A percentile compares a stretch with the other conserved stretches of the same genome.
Evolutionary conservation across 2,329 filamentous ascomycete species (phyloP).

Genomic region (Taxawa tesnikishii): DNA sequence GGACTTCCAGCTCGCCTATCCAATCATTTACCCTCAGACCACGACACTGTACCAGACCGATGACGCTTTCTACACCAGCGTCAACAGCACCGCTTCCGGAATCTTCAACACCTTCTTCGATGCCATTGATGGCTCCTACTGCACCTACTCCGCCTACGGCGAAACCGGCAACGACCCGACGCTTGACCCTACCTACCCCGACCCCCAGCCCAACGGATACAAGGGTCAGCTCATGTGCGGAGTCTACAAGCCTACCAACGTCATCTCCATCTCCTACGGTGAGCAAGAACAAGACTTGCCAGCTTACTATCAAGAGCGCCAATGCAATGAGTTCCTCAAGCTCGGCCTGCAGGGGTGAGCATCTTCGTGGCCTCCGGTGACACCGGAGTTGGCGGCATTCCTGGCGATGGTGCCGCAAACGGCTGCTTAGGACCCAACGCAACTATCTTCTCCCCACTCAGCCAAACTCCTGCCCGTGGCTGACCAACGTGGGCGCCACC

Average conservation of each 20-base stretch:
- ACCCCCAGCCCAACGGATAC: slow-evolving; percentile 36
- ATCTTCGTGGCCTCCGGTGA: slow-evolving; percentile 38
- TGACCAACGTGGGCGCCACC: slow-evolving; percentile 17
- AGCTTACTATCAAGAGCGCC: slow-evolving; percentile 41
- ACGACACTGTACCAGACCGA: slow-evolving; percentile 34
- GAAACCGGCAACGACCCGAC: slow-evolving; percentile 35
- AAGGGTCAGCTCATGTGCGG: slow-evolving; percentile 32
- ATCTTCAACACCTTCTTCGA: slow-evolving; percentile 36
- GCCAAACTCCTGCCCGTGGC: slow-evolving; percentile 17
- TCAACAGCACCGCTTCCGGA: slow-evolving; percentile 24
- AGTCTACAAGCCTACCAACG: slow-evolving; percentile 40
- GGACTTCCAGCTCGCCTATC: slow-evolving; percentile 36
- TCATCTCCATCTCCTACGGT: slow-evolving; percentile 48
- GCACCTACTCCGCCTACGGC: slow-evolving; percentile 32
- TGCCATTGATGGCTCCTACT: slow-evolving; percentile 42
- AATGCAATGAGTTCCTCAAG: slow-evolving; percentile 34
- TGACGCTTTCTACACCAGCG: slow-evolving; percentile 27
- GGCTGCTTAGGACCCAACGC: slow-evolving; percentile 31
- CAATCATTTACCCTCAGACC: slow-evolving; percentile 37
- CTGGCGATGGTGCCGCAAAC: slow-evolving; percentile 16
- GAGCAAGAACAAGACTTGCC: slow-evolving; percentile 48
- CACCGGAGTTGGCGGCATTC: slow-evolving; percentile 21
- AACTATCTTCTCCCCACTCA: slow-evolving; percentile 26
- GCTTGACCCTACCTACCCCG: slow-evolving; percentile 34
- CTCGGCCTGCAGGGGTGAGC: slow-evolving; percentile 38